phyloP scores from a whole-genome alignment of 2,329 filamentous ascomycete species.

The Scedosporium minutisporum region DNA sequence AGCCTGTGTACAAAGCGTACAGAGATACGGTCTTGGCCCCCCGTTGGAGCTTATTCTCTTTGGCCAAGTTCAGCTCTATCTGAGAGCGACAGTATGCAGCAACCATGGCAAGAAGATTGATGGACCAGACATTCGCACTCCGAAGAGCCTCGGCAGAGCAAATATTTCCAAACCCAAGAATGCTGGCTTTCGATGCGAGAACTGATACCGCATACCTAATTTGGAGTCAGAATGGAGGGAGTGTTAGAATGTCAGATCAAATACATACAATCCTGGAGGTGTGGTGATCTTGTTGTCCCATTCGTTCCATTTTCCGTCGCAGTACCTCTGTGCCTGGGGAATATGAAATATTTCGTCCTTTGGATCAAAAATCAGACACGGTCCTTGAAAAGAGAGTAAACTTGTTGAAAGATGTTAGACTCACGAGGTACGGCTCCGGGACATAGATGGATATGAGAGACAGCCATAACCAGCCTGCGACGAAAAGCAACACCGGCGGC shows the following conservation, averaged over 20 bases:
- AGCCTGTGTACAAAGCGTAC: conserved; percentile 48
- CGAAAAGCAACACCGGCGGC: conserved; percentile 12
- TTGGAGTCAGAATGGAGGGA: background rate
- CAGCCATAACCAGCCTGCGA: conserved; percentile 27
- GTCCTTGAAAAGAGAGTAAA: background rate
- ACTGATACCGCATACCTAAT: conserved; percentile 36
- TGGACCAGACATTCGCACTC: conserved; percentile 36
- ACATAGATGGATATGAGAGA: conserved; percentile 27
- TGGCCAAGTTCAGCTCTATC: conserved; percentile 33
- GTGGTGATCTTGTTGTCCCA: conserved; percentile 99
- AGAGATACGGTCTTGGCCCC: conserved; percentile 20
- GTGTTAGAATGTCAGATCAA: background rate
- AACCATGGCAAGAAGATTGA: conserved; percentile 31
- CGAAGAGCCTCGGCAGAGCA: conserved; percentile 36
- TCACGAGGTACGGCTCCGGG: conserved; percentile 45
- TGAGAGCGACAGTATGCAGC: conserved; percentile 42
- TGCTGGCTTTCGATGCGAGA: background rate
- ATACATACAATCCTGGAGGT: conserved; percentile 67
- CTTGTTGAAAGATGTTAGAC: background rate
- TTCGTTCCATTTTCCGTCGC: conserved; percentile 57
- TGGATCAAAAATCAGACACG: background rate
- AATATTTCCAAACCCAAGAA: conserved; percentile 6
- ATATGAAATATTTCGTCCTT: conserved; percentile 86
- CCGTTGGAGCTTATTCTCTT: background rate
- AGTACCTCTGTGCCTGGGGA: conserved; percentile 84